A percentile compares a stretch with the other conserved stretches of the same genome.
These are phyloP conservation scores for Fusarium heterosporum DNA, from an alignment of 2,329 filamentous ascomycete species.

Conservation along the genomic window DNA sequence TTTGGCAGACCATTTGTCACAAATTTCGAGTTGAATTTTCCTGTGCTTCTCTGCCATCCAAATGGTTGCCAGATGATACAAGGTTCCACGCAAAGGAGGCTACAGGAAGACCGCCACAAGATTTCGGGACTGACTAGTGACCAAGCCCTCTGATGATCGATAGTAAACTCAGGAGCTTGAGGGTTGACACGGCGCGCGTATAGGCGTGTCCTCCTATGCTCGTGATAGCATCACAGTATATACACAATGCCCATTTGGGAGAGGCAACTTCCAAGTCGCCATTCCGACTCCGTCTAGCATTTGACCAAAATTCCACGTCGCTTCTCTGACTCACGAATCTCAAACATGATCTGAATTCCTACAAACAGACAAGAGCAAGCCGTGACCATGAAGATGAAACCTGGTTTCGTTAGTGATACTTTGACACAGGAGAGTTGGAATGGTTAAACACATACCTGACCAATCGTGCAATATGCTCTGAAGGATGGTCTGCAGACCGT, in stretches of 20 bases:
- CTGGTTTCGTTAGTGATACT: constrained; percentile 55
- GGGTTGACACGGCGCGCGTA: not conserved
- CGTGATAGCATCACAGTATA: constrained; percentile 33
- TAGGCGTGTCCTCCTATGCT: not conserved
- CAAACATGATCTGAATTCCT: constrained; percentile 95
- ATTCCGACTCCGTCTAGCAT: constrained; percentile 64
- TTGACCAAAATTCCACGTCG: constrained; percentile 85
- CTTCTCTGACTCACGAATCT: constrained; percentile 86
- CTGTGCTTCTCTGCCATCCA: constrained; percentile 12
- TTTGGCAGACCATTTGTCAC: not conserved
- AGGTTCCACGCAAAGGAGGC: not conserved
- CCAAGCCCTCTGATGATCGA: not conserved
- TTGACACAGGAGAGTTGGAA: not conserved
- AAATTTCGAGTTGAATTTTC: not conserved
- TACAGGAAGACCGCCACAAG: not conserved
- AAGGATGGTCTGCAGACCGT: constrained; percentile 83
- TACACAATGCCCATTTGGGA: constrained; percentile 17
- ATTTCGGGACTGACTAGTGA: not conserved
- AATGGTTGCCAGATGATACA: not conserved
- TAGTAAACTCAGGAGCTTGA: not conserved
- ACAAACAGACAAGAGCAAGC: constrained; percentile 84
- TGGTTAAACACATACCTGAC: constrained; percentile 64
- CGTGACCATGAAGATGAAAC: constrained; percentile 76
- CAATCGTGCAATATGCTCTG: constrained; percentile 80
- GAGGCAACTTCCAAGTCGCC: not conserved